Evolutionary conservation across 164 flowering plant species (phyloP), one percentile per base, ranked within the genome.

Genomic region (Berberis vulgaris): DNA sequence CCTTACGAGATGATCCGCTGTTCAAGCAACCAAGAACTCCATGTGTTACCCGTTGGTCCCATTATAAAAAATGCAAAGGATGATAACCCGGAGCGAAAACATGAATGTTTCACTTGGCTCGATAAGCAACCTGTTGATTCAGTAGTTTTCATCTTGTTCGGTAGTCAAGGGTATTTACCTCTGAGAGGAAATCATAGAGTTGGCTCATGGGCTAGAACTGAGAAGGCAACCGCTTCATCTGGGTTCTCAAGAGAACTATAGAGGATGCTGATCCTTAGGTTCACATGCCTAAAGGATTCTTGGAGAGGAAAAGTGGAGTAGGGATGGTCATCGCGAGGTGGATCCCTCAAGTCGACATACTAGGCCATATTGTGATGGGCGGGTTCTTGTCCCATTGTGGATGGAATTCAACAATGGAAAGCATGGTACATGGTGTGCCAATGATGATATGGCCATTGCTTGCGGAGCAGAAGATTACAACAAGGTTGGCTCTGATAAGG

Each of bases 371-470:
- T 3, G 66, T 83, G 0, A 60, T 61, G 0, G 82, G 83, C 1
- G 84, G 76, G 13, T 81, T 83, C 38, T 1, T 81, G 26, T 7
- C 78, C 0, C 83, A 83, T 59, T 78, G 82, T 53, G 87, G 85
- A 1, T 83, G 87, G 87, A 83, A 83, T 53, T 83, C 87, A 1
- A 40, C 60, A 0, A 26, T 81, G 12, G 85, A 83, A 62, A 76
- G 83, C 49, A 67, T 81, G 0, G 56, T 54, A 2, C 58, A 74
- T 13, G 85, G 83, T 0, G 82, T 80, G 50, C 84, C 81, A 4
- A 72, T 84, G 73, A 74, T 84, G 1, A 77, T 78, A 0, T 84
- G 88, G 88, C 88, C 88, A 0, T 67, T 84, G 0, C 78, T 70
- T 40, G 77, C 84, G 0, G 85, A 83, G 73, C 85, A n/a, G n/a